Evolutionary conservation across 78 protist genomes (phyloP), one percentile per base, ranked within the genome.

Genomic region (Creolimax fragrantissima): DNA sequence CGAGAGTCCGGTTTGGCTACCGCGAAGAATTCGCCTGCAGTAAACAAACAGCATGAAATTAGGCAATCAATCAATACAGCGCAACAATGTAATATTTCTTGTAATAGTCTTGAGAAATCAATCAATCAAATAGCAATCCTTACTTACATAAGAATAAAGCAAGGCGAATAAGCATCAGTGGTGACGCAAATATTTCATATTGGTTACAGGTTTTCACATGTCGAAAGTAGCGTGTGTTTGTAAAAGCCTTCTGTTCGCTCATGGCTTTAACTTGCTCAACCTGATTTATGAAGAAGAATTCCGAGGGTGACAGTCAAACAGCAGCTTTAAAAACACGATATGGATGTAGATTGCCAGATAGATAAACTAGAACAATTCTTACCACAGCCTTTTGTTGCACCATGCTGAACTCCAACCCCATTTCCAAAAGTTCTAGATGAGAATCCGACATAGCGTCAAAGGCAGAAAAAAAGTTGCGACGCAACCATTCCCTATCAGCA

Each of bases 201-300:
- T 83, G 42, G 1, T 24, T 24, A 1, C 86, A 83, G 44, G 86
- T 83, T 6, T 24, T 6, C 44, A 6, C 7, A 24, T 83, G 86
- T 36, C 86, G 86, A 41, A 83, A 83, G 42, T 24, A 6, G 44
- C 35, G 7, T 6, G 86, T 24, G 42, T 35, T 83, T 5, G 86
- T 83, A 5, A 83, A 6, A 24, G 86, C 86, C 86, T 83, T 83
- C 86, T 83, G 86, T 24, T 83, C 86, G 35, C 7, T 6, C 35
- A 83, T 83, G 86, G 86, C 86, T 24, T 83, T 83, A 24, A 83
- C 86, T 11, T 83, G 86, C 7, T 58, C 74, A 58, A 58, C 74
- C 74, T 58, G 24, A n/a, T n/a, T n/a, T n/a, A n/a, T n/a, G n/a
- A n/a, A n/a, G n/a, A n/a, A n/a, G n/a, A n/a, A n/a, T n/a, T n/a